Evolutionary conservation across 768 basidiomycete genomes (phyloP), one percentile per base, ranked within the genome.

Genomic region (Glaciozyma martinii): DNA sequence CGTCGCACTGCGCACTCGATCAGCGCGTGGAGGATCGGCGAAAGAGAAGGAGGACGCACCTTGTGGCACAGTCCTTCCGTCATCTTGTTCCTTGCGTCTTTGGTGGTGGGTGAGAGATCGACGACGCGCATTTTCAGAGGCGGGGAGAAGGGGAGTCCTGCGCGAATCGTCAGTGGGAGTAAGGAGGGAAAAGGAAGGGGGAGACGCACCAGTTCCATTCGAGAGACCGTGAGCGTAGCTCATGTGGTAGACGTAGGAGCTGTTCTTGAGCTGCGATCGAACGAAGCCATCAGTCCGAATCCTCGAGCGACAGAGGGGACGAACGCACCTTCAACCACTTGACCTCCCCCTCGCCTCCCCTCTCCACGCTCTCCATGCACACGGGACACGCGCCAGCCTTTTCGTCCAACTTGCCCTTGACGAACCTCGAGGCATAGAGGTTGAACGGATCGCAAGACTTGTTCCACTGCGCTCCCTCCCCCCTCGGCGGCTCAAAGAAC

Each of bases 351-450:
- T 81, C 81, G 1, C 88, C 88, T 1, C 86, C 86, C 13, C 88
- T 81, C 27, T 76, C 77, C 5, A 72, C 74, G 44, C 79, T 75
- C 75, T 89, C 88, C 49, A 83, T 74, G 71, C 89, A 90, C 56
- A 90, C 81, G 0, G 89, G 89, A 70, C 89, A 90, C 43, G 89
- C 74, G 3, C 88, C 89, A 0, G 85, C 81, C 76, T 90, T 90
- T 4, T 82, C 80, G 1, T 77, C 74, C 8, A 87, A 87, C 57
- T 78, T 81, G 5, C 88, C 88, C 69, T 81, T 84, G 52, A 87
- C 85, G 70, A 87, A 87, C 18, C 89, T 81, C 12, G 89, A 87
- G 0, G 86, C 88, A 71, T 90, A 90, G 15, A 90, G 77, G 72
- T 90, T 88, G 52, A 85, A 77, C 3, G 80, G 75, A 56, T 78